Evolutionary conservation across 2,329 filamentous ascomycete species (phyloP).

Genomic region (Amesomyces nigricolor): DNA sequence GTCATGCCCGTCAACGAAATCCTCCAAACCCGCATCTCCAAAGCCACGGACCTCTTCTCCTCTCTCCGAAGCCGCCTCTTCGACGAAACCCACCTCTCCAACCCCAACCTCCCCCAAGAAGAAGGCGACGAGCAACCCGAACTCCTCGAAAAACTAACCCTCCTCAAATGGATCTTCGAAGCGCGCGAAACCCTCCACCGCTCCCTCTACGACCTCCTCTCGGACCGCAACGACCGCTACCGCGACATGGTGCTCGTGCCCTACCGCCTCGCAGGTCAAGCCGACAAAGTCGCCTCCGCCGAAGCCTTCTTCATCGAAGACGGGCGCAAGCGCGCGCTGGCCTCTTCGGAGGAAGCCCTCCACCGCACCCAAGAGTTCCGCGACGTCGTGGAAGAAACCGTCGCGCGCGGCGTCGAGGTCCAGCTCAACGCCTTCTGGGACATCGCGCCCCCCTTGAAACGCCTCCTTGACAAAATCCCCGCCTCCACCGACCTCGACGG

Average conservation of each 20-base stretch:
- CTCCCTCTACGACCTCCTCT: constrained; percentile 77
- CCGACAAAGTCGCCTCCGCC: constrained; percentile 73
- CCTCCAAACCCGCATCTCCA: constrained; percentile 67
- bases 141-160: constrained; percentile 84
- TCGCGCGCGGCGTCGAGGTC: constrained; percentile 79
- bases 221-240: constrained; percentile 81
- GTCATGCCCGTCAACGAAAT: constrained; percentile 79
- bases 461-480: constrained; percentile 76
- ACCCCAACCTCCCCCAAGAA: constrained; percentile 82
- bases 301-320: constrained; percentile 79
- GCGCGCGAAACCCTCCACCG: constrained; percentile 82
- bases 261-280: constrained; percentile 66
- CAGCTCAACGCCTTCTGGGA: constrained; percentile 97
- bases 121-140: constrained; percentile 95
- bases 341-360: constrained; percentile 66
- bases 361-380: constrained; percentile 72
- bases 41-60: constrained; percentile 71
- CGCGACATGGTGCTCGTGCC: constrained; percentile 76
- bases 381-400: constrained; percentile 74
- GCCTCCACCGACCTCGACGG: constrained; percentile 45
- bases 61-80: constrained; percentile 67
- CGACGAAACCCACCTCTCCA: constrained; percentile 60
- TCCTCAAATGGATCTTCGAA: constrained; percentile 96
- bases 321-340: constrained; percentile 62
- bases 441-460: constrained; percentile 76